These are phyloP conservation scores for Immersiporthe knoxdaviesiana DNA, from an alignment of 2,329 filamentous ascomycete species.

Conservation along the genomic window DNA sequence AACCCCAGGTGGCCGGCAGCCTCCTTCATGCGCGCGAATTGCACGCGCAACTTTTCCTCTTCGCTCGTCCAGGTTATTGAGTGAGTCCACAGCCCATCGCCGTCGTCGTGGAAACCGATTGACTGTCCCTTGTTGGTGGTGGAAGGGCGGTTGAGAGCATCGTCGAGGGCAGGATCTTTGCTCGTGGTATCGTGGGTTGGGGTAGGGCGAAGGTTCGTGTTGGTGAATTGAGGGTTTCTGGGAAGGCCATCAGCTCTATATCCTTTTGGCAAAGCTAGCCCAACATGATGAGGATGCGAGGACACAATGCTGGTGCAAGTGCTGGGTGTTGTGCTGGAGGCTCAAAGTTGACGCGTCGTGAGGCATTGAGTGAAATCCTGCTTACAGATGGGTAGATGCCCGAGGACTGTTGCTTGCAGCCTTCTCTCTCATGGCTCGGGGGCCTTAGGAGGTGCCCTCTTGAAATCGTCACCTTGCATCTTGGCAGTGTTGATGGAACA, in stretches of 20 bases:
- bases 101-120: background rate
- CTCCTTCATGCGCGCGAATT: slow-evolving; percentile 19
- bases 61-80: slow-evolving; percentile 19
- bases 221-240: background rate
- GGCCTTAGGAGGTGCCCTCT: background rate
- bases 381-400: background rate
- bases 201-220: background rate
- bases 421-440: background rate
- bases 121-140: background rate
- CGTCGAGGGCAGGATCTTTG: background rate
- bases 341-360: background rate
- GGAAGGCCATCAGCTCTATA: background rate
- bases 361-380: background rate
- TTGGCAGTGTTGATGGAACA: background rate
- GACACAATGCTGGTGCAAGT: background rate
- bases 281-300: background rate
- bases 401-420: background rate
- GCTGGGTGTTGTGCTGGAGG: background rate
- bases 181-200: background rate
- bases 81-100: background rate
- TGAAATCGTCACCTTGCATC: background rate
- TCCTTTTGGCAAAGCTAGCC: background rate
- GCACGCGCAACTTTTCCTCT: slow-evolving; percentile 17
- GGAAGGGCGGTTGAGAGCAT: too few species aligned
- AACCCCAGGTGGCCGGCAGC: slow-evolving; percentile 12